Evolutionary conservation across 2,329 filamentous ascomycete species (phyloP), one percentile per base, ranked within the genome.

Genomic region (Trichophaea hybrida): DNA sequence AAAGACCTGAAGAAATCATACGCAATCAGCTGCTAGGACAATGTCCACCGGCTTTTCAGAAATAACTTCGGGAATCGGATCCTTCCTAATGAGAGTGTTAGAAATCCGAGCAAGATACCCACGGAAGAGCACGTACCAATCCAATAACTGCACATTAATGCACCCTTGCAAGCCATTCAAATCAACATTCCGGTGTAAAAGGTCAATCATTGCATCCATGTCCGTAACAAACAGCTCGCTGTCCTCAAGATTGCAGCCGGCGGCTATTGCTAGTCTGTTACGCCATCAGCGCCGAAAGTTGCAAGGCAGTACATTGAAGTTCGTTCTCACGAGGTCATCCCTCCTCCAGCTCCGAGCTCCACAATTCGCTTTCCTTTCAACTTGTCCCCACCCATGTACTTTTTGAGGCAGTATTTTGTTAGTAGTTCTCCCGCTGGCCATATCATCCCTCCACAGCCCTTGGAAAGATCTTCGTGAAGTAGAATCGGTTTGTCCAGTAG

Each of bases 401-500:
- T 57, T 43, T 37, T 32, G 61, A 97, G 77, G 78, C 97, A 80
- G 71, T 97, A 94, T 72, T 85, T 88, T 17, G 86, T 80, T 57
- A 98, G 76, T 13, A 93, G 80, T 82, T 94, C 86, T 8, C 93
- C 93, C 0, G 91, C 91, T 2, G 90, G 91, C 93, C 93, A 97
- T 8, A 94, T 78, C 73, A 94, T 87, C 1, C 93, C 93, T 53
- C 93, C 93, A 72, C 93, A 97, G 62, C 93, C 93, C 64, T 86
- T 81, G 59, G 80, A 81, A 52, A 95, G 78, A 72, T 97, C 90
- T 72, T 96, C 89, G 69, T 87, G 85, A 13, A 97, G 80, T 61
- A 80, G 77, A 62, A 97, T 77, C 49, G 86, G 83, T 52, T 79
- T 75, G 17, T 76, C 73, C 37, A 96, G 77, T 56, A 93, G 78